These are phyloP conservation scores for Ganoderma leucocontextum DNA, from an alignment of 1,284 basidiomycete genomes.

Conservation along the genomic window DNA sequence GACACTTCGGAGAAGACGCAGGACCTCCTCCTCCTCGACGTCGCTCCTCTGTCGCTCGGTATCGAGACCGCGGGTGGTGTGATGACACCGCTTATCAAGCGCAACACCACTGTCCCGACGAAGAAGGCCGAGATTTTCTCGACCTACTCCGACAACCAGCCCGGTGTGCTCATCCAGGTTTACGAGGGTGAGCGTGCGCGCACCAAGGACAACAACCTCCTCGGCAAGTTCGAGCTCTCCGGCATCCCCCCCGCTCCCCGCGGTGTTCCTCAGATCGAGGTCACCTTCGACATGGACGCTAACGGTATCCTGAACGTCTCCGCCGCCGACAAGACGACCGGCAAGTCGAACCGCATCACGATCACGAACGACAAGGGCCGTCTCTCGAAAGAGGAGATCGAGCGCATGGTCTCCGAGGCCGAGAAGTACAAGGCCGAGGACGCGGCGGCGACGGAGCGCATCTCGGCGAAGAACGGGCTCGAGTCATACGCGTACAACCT, in stretches of 20 bases:
- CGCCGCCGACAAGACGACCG: conserved; percentile 97
- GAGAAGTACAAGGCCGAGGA: conserved; percentile 95
- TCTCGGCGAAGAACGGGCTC: conserved; percentile 87
- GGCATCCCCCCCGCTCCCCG: conserved; percentile 98
- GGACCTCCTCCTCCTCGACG: conserved; percentile 96
- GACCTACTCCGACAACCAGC: conserved; percentile 99
- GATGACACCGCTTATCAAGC: conserved; percentile 97
- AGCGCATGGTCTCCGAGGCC: conserved; percentile 94
- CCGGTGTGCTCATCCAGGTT: conserved; percentile 98
- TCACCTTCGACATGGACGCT: conserved; percentile 99
- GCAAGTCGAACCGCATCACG: conserved; percentile 95
- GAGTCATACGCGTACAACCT: conserved; percentile 98
- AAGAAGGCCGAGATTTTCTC: conserved; percentile 99
- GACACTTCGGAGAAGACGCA: conserved; percentile 99
- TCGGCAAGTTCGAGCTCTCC: conserved; percentile 98
- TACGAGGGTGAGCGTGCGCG: conserved; percentile 99
- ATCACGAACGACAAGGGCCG: conserved; percentile 99
- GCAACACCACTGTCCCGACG: conserved; percentile 98
- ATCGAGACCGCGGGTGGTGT: conserved; percentile 99
- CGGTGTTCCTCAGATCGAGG: conserved; percentile 98
- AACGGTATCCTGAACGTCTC: conserved; percentile 98
- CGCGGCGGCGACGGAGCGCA: conserved; percentile 84
- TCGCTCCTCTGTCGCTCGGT: conserved; percentile 95
- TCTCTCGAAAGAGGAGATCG: conserved; percentile 98
- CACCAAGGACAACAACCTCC: conserved; percentile 99